Conservation (phyloP, 768 basidiomycete species). For the Trametes cubensis region DNA sequence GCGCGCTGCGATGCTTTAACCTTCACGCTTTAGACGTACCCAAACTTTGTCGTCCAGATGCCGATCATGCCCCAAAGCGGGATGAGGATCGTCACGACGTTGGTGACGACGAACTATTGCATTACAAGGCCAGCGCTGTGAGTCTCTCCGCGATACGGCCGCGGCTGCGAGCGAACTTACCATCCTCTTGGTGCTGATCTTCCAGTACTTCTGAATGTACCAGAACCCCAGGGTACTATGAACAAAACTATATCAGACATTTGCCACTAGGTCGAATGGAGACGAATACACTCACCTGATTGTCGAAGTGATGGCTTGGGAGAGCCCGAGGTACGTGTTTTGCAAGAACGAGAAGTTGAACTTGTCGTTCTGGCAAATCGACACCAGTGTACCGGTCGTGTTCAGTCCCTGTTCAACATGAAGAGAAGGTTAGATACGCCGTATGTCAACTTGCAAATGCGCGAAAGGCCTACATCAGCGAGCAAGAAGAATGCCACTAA, state of each 20-base stretch:
- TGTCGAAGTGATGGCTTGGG: slow-evolving; percentile 77
- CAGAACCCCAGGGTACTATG: slow-evolving; percentile 73
- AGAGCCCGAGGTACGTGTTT: slow-evolving; percentile 76
- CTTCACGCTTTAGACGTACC: slow-evolving; percentile 52
- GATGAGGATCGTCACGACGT: slow-evolving; percentile 74
- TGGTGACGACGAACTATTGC: slow-evolving; percentile 73
- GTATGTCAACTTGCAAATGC: background rate
- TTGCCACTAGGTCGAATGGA: background rate
- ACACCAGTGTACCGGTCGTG: slow-evolving; percentile 74
- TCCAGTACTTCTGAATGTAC: slow-evolving; percentile 81
- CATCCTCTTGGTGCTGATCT: slow-evolving; percentile 82
- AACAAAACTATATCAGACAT: background rate
- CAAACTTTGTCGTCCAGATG: slow-evolving; percentile 75
- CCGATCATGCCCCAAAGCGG: slow-evolving; percentile 89
- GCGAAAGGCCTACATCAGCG: slow-evolving; percentile 57
- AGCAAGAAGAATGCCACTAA: slow-evolving; percentile 77
- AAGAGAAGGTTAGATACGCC: background rate
- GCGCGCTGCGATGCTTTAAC: slow-evolving; percentile 11
- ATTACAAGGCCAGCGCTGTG: background rate
- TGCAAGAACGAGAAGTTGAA: slow-evolving; percentile 81
- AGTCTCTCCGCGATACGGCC: background rate
- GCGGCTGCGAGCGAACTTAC: slow-evolving; percentile 38
- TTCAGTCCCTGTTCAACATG: slow-evolving; percentile 61
- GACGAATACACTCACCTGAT: slow-evolving; percentile 27
- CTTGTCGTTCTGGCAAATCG: slow-evolving; percentile 80